phyloP scores from a whole-genome alignment of 352 stramenopile species.

The Phytophthora palmivora region DNA sequence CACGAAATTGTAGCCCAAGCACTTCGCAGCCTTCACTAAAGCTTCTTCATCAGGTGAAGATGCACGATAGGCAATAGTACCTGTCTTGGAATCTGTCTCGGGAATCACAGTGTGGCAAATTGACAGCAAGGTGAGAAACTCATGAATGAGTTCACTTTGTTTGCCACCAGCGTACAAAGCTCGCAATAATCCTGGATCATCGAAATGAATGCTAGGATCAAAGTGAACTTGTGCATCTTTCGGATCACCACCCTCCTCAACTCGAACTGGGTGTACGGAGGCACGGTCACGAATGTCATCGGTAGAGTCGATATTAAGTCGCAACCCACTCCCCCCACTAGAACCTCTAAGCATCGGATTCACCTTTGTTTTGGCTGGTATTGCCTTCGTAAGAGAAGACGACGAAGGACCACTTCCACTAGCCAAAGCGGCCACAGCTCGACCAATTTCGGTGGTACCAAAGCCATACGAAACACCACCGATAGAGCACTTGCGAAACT shows the following conservation, averaged over 20 bases:
- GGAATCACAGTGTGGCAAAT: constrained; percentile 78
- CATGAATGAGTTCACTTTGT: constrained; percentile 51
- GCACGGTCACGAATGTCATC: constrained; percentile 24
- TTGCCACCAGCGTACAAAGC: constrained; percentile 43
- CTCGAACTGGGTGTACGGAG: not conserved
- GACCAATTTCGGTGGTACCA: constrained; percentile 91
- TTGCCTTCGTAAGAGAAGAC: not conserved
- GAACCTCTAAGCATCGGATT: constrained; percentile 10
- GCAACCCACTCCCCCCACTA: constrained; percentile 7
- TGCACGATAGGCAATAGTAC: constrained; percentile 48
- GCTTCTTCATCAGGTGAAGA: constrained; percentile 78
- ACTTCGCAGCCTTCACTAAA: constrained; percentile 67
- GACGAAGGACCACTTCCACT: constrained; percentile 1
- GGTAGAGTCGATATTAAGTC: constrained; percentile 33
- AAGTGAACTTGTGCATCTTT: constrained; percentile 56
- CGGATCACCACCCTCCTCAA: constrained; percentile 26
- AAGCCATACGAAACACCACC: constrained; percentile 84
- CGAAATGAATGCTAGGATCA: constrained; percentile 61
- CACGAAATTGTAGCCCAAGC: constrained; percentile 67
- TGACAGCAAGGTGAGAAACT: constrained; percentile 64
- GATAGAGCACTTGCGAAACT: constrained; percentile 94
- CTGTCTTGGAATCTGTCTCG: constrained; percentile 68
- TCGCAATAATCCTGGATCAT: constrained; percentile 51
- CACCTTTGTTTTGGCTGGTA: constrained; percentile 22
- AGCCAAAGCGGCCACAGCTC: constrained; percentile 87